Evolutionary conservation across 192 early-diverging fungal genomes (phyloP).

Genomic region (Umbelopsis vinacea): DNA sequence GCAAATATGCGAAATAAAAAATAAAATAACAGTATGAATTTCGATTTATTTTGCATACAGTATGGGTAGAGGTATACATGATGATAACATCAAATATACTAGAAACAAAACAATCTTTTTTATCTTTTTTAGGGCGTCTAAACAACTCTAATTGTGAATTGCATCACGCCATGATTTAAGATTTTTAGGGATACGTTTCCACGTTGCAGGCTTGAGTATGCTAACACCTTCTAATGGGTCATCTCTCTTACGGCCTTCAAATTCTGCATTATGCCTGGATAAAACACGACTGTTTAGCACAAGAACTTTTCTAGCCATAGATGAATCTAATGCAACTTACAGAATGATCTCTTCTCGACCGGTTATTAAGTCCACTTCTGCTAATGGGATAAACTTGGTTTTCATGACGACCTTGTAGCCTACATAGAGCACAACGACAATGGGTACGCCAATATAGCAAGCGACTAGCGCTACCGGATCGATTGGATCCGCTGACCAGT

Average conservation of each 20-base stretch:
- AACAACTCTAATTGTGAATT: conserved; percentile 29
- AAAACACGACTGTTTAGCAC: neutral
- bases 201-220: conserved; percentile 38
- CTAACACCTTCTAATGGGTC: conserved; percentile 40
- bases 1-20: neutral
- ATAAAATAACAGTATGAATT: neutral
- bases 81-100: neutral
- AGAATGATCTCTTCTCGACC: conserved; percentile 43
- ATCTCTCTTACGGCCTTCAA: conserved; percentile 26
- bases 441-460: conserved; percentile 68
- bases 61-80: neutral
- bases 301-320: neutral
- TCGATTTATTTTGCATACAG: neutral
- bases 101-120: no score
- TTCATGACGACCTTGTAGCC: conserved; percentile 68
- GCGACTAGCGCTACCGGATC: conserved; percentile 57
- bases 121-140: neutral
- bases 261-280: conserved; percentile 33
- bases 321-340: conserved; percentile 13
- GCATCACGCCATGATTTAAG: conserved; percentile 39
- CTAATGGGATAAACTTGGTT: conserved; percentile 63
- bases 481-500: conserved; percentile 49
- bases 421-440: conserved; percentile 66
- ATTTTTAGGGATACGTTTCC: conserved; percentile 38
- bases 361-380: conserved; percentile 63